Evolutionary conservation across 139 green algal genomes (phyloP), one percentile per base, ranked within the genome.

Genomic region (Chlamydomonas asymmetrica): DNA sequence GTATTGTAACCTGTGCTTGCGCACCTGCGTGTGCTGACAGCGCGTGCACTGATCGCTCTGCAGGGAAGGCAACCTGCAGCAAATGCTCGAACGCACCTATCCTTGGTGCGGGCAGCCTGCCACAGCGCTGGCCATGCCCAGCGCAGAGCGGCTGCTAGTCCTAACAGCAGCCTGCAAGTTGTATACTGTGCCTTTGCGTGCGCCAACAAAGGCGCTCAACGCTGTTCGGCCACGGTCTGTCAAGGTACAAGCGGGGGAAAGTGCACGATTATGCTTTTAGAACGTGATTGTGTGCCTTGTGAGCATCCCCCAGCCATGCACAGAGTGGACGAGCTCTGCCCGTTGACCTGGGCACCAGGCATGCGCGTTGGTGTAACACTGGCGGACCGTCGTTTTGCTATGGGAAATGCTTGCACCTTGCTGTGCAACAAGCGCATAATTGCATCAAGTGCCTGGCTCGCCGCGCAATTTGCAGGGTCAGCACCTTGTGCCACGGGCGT

Each of bases 91-190:
- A 4, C 71, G 59, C 41, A 16, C 22, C 31, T 13, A 4, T 25
- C 71, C 57, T 41, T 77, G 71, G 71, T 0, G 4, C 0, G 3
- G 22, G 8, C 49, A 38, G 60, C 59, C 7, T 9, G 18, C 62
- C 27, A 34, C 6, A 9, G 71, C 59, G 0, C 3, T 77, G 59
- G 71, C 71, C 9, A 31, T 70, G 41, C 71, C 71, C 2, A 38
- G 43, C 0, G 59, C 71, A 10, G 23, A 38, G 9, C 43, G 31
- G 31, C 41, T 77, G 23, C 38, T 77, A 25, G 35, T 77, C 1
- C 23, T 69, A 1, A 77, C 71, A 1, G 43, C 71, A 4, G 59
- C 57, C 16, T 23, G 59, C 25, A 38, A 50, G 41, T 41, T 77
- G 2, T 69, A 37, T 3, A 25, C 48, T 8, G 41, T 77, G 1